Evolutionary conservation across 2,329 filamentous ascomycete species (phyloP), one percentile per base, ranked within the genome.

Genomic region (Epicoccum nigrum): DNA sequence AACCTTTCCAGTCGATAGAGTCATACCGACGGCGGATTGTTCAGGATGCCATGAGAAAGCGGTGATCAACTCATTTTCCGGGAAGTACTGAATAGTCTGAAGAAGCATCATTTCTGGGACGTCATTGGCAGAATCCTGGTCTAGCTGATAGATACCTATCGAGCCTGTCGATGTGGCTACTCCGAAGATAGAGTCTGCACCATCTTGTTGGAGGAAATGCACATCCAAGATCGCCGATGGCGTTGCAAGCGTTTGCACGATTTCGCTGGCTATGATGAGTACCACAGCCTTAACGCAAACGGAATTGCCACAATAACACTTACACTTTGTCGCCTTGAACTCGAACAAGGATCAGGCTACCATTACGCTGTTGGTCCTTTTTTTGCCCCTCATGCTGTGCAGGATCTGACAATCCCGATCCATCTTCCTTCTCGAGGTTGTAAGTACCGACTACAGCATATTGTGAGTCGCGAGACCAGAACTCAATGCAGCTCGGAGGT

Each of bases 391-490:
- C 43, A 51, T 56, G 47, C 23, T 61, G 54, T 13, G 58, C 54
- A 48, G 50, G 54, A 7, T 63, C 63, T 12, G 59, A 54, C 23
- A 52, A 49, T 31, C 57, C 58, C 9, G 54, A 31, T 64, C 41
- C 78, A 69, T 54, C 63, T 25, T 66, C 67, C 33, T 80, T 80
- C 56, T 91, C 78, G 21, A 96, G 80, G 56, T 88, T 84, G 73
- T 97, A 97, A 1, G 92, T 96, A 31, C 92, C 93, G 39, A 96
- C 82, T 0, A 95, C 79, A 59, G 96, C 86, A 65, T 87, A 84
- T 0, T 85, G 75, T 0, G 84, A 82, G 51, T 84, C 68, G 1
- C 74, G 71, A 1, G 86, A 85, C 57, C 84, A 88, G 63, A 92
- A 90, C 54, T 89, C 86, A n/a, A 92, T 79, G 67, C 89, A 92